These are phyloP conservation scores for Fragaria iinumae DNA, from an alignment of 306 rosid species.

Conservation along the genomic window DNA sequence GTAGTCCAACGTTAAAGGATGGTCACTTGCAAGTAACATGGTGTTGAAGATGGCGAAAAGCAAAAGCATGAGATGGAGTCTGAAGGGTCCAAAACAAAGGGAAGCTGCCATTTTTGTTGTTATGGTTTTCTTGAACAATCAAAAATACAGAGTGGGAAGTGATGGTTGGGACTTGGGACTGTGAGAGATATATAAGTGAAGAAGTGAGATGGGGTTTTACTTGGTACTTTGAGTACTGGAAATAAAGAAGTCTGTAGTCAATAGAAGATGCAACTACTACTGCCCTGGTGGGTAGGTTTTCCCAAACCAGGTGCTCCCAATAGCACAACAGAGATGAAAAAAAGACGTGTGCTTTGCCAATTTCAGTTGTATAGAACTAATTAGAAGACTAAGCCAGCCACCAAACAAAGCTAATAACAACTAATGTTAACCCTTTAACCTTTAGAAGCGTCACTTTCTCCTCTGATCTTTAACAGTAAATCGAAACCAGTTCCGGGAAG, in stretches of 20 bases:
- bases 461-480: background rate
- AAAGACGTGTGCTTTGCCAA: background rate
- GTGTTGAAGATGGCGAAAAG: constrained; percentile 26
- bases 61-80: constrained; percentile 33
- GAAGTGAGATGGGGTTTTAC: constrained; percentile 15
- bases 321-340: background rate
- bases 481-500: background rate
- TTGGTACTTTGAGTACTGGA: constrained; percentile 35
- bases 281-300: constrained; percentile 64
- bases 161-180: constrained; percentile 47
- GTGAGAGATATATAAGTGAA: constrained; percentile 30
- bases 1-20: constrained; percentile 63
- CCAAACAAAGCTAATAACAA: constrained; percentile 49
- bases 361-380: background rate
- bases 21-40: constrained; percentile 49
- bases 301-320: constrained; percentile 33
- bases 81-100: constrained; percentile 25
- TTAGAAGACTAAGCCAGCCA: constrained; percentile 25
- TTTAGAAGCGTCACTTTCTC: constrained; percentile 8
- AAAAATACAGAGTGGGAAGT: constrained; percentile 36
- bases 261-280: constrained; percentile 83
- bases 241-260: constrained; percentile 47
- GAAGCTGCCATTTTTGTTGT: constrained; percentile 42
- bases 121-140: constrained; percentile 23
- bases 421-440: constrained; percentile 22